These are phyloP conservation scores for Phytophthora palmivora DNA, from an alignment of 352 stramenopile genomes.

Conservation along the genomic window DNA sequence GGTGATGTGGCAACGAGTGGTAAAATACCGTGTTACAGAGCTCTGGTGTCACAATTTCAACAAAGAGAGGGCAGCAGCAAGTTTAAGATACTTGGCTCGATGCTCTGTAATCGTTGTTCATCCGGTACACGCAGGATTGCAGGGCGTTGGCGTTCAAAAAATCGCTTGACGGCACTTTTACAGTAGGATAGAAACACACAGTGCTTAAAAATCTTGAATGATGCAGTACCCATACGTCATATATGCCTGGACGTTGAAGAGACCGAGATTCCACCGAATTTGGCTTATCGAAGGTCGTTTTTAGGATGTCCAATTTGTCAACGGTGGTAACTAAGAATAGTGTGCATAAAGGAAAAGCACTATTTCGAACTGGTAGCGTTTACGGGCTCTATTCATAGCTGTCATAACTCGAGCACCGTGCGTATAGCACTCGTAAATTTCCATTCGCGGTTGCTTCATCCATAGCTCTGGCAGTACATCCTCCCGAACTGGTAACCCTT, in stretches of 20 bases:
- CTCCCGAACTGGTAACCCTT: background rate
- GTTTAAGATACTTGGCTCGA: no score
- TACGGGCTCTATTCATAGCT: background rate
- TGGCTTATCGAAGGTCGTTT: background rate
- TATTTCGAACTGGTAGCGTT: background rate
- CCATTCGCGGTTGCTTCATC: constrained; percentile 1
- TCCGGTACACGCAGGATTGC: no score
- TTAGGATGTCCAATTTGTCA: background rate
- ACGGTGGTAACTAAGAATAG: background rate
- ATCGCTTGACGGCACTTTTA: no score
- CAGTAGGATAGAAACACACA: no score
- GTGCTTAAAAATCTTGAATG: no score
- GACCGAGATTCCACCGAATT: background rate
- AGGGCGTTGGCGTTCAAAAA: no score
- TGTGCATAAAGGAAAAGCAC: background rate
- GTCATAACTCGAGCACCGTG: constrained; percentile 1
- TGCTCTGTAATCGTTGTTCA: no score
- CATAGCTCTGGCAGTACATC: constrained; percentile 1
- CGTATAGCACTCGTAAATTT: constrained; percentile 3
- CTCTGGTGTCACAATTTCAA: no score
- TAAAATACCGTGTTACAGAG: no score
- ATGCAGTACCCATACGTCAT: no score
- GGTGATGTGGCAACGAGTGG: no score
- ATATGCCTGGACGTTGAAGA: background rate
- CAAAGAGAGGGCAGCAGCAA: no score